These are phyloP conservation scores for Pseudognaphalium luteoalbum DNA, from an alignment of 129 eudicot species.

Conservation along the genomic window DNA sequence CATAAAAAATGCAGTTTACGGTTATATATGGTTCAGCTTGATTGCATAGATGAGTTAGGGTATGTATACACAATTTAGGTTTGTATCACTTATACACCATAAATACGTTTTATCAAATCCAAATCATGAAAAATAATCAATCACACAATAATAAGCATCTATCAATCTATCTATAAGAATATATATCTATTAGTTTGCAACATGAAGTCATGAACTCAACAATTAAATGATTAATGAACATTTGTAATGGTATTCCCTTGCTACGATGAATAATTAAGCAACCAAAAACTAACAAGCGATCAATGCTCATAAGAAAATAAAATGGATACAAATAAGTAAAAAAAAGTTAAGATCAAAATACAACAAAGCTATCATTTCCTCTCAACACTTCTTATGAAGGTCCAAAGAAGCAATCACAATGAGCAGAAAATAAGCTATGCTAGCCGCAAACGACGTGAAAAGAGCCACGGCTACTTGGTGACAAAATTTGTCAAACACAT, in stretches of 20 bases:
- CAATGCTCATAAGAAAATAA: background rate
- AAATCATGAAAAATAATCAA: no score
- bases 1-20: no score
- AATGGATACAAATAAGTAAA: slow-evolving; percentile 4
- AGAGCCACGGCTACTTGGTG: slow-evolving; percentile 39
- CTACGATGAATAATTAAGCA: background rate
- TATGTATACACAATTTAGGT: no score
- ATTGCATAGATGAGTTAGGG: no score
- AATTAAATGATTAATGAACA: no score
- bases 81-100: no score
- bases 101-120: no score
- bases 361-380: background rate
- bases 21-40: no score
- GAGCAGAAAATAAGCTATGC: slow-evolving; percentile 43
- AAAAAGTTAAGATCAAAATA: background rate
- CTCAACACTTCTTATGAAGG: slow-evolving; percentile 46
- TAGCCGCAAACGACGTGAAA: slow-evolving; percentile 38
- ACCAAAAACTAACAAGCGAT: background rate
- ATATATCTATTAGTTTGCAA: no score
- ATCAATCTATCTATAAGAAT: no score
- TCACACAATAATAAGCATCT: no score
- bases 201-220: no score
- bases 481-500: slow-evolving; percentile 52
- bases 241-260: background rate
- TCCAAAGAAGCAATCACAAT: slow-evolving; percentile 39